Evolutionary conservation across 192 early-diverging fungal species (phyloP).

Genomic region (Kickxella alabastrina): DNA sequence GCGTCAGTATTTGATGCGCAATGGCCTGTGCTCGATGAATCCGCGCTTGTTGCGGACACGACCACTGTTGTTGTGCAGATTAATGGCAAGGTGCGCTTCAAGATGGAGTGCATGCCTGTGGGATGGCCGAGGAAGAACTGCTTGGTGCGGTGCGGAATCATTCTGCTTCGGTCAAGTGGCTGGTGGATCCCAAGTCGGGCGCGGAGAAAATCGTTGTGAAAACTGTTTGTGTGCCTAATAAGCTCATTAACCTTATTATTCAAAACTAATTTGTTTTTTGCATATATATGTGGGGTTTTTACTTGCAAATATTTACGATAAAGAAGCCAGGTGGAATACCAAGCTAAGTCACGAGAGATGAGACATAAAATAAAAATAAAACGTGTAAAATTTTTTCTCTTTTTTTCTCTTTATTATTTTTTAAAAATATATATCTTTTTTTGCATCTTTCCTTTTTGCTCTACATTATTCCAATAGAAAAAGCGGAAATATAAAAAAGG

Average conservation of each 20-base stretch:
- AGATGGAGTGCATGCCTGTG: conserved; percentile 41
- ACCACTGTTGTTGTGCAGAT: conserved; percentile 55
- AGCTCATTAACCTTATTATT: conserved; percentile 73
- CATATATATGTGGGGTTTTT: too few species aligned
- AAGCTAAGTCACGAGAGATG: too few species aligned
- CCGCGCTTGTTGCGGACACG: conserved; percentile 51
- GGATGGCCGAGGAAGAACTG: conserved; percentile 32
- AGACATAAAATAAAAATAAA: too few species aligned
- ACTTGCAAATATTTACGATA: too few species aligned
- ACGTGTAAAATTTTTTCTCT: too few species aligned
- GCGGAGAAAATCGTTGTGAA: conserved; percentile 33
- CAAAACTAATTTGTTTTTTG: too few species aligned
- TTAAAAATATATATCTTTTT: too few species aligned
- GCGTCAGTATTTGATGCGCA: conserved; percentile 51
- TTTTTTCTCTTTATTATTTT: too few species aligned
- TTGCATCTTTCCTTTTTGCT: too few species aligned
- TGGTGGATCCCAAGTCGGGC: conserved; percentile 38
- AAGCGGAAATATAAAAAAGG: too few species aligned
- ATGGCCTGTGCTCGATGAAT: conserved; percentile 58
- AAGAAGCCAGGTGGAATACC: too few species aligned
- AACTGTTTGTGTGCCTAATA: conserved; percentile 63
- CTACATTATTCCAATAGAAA: too few species aligned
- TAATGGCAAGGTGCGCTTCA: conserved; percentile 76
- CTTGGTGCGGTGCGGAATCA: conserved; percentile 45
- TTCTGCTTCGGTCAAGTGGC: conserved; percentile 54